Base-by-base conservation (phyloP, 1,284 basidiomycete species). In the Ceratobasidium papillatum region DNA sequence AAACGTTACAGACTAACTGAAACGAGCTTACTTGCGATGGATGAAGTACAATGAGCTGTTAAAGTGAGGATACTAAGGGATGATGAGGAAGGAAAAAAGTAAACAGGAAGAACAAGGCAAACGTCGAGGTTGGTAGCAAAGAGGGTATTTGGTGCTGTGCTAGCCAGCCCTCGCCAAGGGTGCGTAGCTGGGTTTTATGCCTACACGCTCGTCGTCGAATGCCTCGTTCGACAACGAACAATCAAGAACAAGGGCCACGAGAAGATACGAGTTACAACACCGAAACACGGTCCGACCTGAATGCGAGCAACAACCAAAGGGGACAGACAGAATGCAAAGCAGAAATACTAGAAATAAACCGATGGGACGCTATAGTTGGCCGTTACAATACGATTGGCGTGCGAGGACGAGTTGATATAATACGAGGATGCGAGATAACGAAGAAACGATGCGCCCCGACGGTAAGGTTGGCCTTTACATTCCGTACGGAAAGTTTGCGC, bases 401-500 rank as follows among this genome's bases (percentile, higher is more conserved):
- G 17, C 38, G 58, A 30, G 45, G 59, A 19, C 61, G 25, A 27
- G 56, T 51, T 34, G 69, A 72, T 51, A 72, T 61, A 52, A 52
- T 72, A 62, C 56, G 69, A 71, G 51, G 34, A 32, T 27, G 38
- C 34, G 30, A 38, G 30, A 36, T 56, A 22, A 30, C 41, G 25
- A 72, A 52, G 58, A 47, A 36, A 49, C 14, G 58, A 38, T 12
- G 38, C 34, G 27, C 47, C 22, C 52, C 5, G 38, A 34, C 45
- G 54, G 59, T 32, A 12, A 22, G 32, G 41, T 59, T 25, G 27
- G 3, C 62, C 4, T 22, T 89, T 86, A 93, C 90, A 93, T 92
- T 80, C 90, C 89, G 78, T 94, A 94, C 75, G 88, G 90, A 80
- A 91, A 94, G 78, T 85, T 82, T 69, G 87, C 84, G 79, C 88